Conservation (phyloP, 768 basidiomycete genomes). For the Podaxis mareebaensis region DNA sequence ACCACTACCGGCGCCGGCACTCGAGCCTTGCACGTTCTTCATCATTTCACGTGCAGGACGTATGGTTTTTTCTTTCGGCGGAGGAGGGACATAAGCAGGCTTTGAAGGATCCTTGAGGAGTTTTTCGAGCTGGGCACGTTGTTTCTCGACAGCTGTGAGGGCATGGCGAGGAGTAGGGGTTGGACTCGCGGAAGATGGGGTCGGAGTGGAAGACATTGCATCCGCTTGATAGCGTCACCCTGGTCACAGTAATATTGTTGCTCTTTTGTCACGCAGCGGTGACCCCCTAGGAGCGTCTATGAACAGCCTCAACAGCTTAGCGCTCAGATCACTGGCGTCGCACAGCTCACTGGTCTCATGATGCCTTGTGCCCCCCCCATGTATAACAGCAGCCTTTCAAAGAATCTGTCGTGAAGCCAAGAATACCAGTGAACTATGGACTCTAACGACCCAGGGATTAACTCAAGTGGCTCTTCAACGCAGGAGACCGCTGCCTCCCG, state of each 20-base stretch:
- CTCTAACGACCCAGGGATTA: not conserved
- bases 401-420: no score
- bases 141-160: conserved; percentile 52
- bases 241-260: not conserved
- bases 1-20: conserved; percentile 95
- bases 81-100: conserved; percentile 74
- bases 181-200: conserved; percentile 8
- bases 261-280: not conserved
- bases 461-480: not conserved
- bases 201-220: conserved; percentile 10
- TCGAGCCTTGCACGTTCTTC: conserved; percentile 99
- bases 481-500: not conserved
- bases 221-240: not conserved
- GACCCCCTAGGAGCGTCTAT: not conserved
- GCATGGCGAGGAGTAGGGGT: conserved; percentile 46
- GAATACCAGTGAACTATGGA: not conserved
- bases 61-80: conserved; percentile 80
- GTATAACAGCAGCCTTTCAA: not conserved
- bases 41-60: conserved; percentile 92
- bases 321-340: not conserved
- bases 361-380: not conserved
- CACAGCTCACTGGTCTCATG: no score
- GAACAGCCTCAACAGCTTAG: not conserved
- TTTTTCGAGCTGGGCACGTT: conserved; percentile 72
- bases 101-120: conserved; percentile 90